These are phyloP conservation scores for Umbelopsis isabellina DNA, from an alignment of 192 early-diverging fungal species.

Conservation along the genomic window DNA sequence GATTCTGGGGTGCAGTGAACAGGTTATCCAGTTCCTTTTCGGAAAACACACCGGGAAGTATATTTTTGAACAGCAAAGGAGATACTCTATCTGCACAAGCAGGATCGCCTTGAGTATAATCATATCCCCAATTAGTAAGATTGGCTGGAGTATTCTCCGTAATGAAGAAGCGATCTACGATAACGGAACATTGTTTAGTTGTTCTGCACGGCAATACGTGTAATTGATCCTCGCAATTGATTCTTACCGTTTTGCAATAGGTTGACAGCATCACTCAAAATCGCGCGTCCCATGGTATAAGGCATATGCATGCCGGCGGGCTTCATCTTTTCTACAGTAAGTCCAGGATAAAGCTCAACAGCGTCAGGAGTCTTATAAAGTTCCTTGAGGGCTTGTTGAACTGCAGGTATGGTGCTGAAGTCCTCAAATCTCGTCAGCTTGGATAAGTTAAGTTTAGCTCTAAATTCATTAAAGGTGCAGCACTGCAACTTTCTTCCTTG, in stretches of 20 bases:
- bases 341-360: slow-evolving; percentile 55
- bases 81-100: slow-evolving; percentile 20
- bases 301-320: slow-evolving; percentile 45
- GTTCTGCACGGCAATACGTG: no score
- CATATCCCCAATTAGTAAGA: slow-evolving; percentile 51
- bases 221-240: neutral
- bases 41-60: slow-evolving; percentile 16
- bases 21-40: slow-evolving; percentile 24
- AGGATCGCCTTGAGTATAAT: slow-evolving; percentile 29
- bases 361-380: slow-evolving; percentile 45
- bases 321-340: slow-evolving; percentile 48
- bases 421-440: slow-evolving; percentile 39
- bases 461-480: slow-evolving; percentile 57
- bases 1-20: slow-evolving; percentile 20
- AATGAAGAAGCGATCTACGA: slow-evolving; percentile 47
- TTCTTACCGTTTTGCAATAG: slow-evolving; percentile 46
- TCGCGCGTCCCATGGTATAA: slow-evolving; percentile 50
- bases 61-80: slow-evolving; percentile 21
- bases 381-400: slow-evolving; percentile 37
- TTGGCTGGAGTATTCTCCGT: slow-evolving; percentile 44
- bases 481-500: slow-evolving; percentile 41
- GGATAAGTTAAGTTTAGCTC: slow-evolving; percentile 41
- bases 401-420: slow-evolving; percentile 28
- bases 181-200: neutral
- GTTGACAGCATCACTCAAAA: slow-evolving; percentile 51